A percentile compares a stretch with the other conserved stretches of the same genome.
Evolutionary conservation across 371 early-diverging fungal species (phyloP).

Genomic region (Rhizopus delemar): DNA sequence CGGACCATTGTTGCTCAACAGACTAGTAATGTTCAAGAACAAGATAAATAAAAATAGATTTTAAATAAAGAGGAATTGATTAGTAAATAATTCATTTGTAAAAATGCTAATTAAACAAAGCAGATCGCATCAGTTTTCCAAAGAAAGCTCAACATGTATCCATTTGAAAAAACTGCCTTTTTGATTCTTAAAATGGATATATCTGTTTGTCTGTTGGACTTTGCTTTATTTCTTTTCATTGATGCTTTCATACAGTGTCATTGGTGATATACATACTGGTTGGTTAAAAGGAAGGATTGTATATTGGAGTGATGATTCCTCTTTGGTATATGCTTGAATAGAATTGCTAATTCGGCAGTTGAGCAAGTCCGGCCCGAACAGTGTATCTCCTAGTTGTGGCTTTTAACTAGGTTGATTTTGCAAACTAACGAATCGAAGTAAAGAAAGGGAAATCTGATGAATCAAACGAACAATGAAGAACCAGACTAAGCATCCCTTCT

Average conservation of each 20-base stretch:
- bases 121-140: background rate
- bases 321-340: constrained; percentile 1
- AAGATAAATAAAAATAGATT: background rate
- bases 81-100: background rate
- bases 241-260: background rate
- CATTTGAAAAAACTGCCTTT: background rate
- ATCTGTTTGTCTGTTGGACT: background rate
- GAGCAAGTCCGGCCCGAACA: background rate
- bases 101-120: too few relatives aligned
- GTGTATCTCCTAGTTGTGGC: too few relatives aligned
- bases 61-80: background rate
- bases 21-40: background rate
- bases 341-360: background rate
- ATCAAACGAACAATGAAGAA: too few relatives aligned
- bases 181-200: background rate
- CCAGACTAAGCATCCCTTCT: background rate
- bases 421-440: too few relatives aligned
- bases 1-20: constrained; percentile 31
- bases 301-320: background rate
- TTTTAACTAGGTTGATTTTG: too few relatives aligned
- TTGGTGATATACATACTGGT: constrained; percentile 4
- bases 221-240: background rate
- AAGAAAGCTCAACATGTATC: background rate
- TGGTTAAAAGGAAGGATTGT: constrained; percentile 4
- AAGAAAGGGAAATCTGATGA: too few relatives aligned